Conservation (phyloP, 2,329 filamentous ascomycete genomes). For the Botrytis squamosa region DNA sequence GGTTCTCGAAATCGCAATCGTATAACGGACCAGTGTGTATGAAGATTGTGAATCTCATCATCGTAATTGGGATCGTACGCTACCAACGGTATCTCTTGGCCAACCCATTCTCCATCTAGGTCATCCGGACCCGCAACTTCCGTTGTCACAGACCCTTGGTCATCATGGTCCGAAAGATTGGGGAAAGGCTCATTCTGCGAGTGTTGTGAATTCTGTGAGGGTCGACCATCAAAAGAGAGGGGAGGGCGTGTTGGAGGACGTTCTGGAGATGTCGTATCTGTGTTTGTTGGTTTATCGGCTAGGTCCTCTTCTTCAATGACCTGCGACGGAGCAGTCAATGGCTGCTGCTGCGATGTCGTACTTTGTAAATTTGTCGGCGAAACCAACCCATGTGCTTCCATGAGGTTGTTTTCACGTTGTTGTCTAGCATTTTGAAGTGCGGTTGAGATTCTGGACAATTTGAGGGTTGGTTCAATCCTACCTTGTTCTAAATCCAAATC, state of each 20-base stretch:
- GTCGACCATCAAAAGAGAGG: constrained; percentile 8
- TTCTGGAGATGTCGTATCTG: neutral
- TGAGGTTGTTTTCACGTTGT: constrained; percentile 28
- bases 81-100: constrained; percentile 27
- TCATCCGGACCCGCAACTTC: constrained; percentile 27
- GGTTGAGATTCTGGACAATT: constrained; percentile 28
- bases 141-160: constrained; percentile 28
- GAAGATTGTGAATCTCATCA: constrained; percentile 35
- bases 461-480: constrained; percentile 40
- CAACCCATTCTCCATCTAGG: constrained; percentile 26
- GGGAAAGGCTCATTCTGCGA: constrained; percentile 17
- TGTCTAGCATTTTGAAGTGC: constrained; percentile 31
- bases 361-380: constrained; percentile 12
- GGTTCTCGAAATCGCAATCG: constrained; percentile 49
- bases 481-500: constrained; percentile 46
- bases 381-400: constrained; percentile 21
- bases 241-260: constrained; percentile 1
- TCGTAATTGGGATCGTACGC: constrained; percentile 29
- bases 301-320: constrained; percentile 24
- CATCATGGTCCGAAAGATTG: constrained; percentile 23
- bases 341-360: constrained; percentile 13
- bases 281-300: constrained; percentile 1
- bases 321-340: constrained; percentile 23
- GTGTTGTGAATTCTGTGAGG: neutral
- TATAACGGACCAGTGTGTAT: constrained; percentile 46